phyloP scores from a whole-genome alignment of 2,329 filamentous ascomycete species.

The Hymenoscyphus fraxineus region DNA sequence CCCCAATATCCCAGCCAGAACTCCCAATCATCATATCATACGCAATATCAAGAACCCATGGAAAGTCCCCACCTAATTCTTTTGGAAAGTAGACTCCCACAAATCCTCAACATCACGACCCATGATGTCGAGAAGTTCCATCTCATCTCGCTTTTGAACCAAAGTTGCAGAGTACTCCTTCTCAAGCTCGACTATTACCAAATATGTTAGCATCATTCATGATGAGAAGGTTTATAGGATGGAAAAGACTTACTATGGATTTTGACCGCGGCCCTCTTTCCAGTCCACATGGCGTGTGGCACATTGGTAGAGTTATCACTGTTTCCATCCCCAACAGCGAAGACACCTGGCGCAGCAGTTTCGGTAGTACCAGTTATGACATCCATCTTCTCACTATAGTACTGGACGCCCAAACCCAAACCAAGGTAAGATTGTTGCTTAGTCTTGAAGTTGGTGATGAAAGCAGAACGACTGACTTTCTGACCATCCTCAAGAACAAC shows the following conservation, averaged over 20 bases:
- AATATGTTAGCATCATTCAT: background rate
- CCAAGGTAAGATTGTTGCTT: constrained; percentile 48
- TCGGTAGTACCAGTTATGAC: constrained; percentile 12
- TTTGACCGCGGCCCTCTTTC: constrained; percentile 55
- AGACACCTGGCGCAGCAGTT: constrained; percentile 53
- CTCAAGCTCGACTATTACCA: constrained; percentile 15
- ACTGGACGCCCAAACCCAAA: constrained; percentile 39
- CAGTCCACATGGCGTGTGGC: constrained; percentile 56
- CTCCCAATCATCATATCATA: background rate
- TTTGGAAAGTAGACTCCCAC: constrained; percentile 3
- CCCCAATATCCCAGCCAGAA: background rate
- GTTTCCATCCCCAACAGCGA: constrained; percentile 58
- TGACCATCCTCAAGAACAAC: constrained; percentile 48
- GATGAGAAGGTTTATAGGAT: background rate
- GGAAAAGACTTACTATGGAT: constrained; percentile 47
- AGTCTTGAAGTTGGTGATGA: constrained; percentile 47
- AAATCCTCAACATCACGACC: constrained; percentile 17
- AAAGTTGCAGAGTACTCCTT: constrained; percentile 13
- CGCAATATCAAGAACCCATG: background rate
- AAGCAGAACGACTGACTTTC: constrained; percentile 46
- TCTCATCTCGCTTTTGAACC: constrained; percentile 8
- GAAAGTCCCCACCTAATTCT: background rate
- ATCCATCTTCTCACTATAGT: constrained; percentile 13
- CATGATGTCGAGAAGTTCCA: constrained; percentile 10
- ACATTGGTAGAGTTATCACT: constrained; percentile 58